Evolutionary conservation across 2,329 filamentous ascomycete species (phyloP).

Genomic region (Nemania abortiva): DNA sequence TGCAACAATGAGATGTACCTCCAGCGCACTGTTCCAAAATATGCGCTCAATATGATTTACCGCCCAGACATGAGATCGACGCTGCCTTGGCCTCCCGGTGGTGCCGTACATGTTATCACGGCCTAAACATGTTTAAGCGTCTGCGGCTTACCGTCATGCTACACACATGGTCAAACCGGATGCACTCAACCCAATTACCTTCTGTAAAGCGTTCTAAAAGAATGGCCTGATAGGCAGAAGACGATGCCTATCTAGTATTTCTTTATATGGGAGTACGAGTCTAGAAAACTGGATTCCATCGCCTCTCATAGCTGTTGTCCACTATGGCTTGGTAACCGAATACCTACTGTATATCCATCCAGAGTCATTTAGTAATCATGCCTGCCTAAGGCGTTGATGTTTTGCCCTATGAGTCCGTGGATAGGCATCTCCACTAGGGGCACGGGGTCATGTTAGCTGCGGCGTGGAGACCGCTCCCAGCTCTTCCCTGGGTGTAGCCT

Average conservation of each 20-base stretch:
- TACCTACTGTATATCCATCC: neutral
- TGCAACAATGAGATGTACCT: neutral
- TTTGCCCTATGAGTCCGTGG: neutral
- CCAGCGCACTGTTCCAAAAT: slow-evolving; percentile 19
- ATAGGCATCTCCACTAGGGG: slow-evolving; percentile 2
- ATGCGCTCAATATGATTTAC: slow-evolving; percentile 16
- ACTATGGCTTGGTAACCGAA: neutral
- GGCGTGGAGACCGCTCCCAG: neutral
- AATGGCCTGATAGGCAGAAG: neutral
- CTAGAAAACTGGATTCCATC: neutral
- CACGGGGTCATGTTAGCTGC: slow-evolving; percentile 6
- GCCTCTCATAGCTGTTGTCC: neutral
- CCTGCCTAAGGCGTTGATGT: neutral
- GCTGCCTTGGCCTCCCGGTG: slow-evolving; percentile 40
- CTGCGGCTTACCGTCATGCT: slow-evolving; percentile 16
- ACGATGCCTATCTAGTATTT: neutral
- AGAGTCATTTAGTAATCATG: neutral
- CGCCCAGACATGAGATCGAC: slow-evolving; percentile 43
- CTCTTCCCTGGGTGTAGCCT: neutral
- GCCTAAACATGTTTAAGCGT: slow-evolving; percentile 30
- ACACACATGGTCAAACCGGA: slow-evolving; percentile 15
- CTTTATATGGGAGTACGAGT: neutral
- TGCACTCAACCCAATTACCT: slow-evolving; percentile 6
- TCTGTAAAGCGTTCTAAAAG: neutral
- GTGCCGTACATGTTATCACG: slow-evolving; percentile 20